phyloP scores from a whole-genome alignment of 768 basidiomycete genomes.

The Tylopilus rubrobrunneus region DNA sequence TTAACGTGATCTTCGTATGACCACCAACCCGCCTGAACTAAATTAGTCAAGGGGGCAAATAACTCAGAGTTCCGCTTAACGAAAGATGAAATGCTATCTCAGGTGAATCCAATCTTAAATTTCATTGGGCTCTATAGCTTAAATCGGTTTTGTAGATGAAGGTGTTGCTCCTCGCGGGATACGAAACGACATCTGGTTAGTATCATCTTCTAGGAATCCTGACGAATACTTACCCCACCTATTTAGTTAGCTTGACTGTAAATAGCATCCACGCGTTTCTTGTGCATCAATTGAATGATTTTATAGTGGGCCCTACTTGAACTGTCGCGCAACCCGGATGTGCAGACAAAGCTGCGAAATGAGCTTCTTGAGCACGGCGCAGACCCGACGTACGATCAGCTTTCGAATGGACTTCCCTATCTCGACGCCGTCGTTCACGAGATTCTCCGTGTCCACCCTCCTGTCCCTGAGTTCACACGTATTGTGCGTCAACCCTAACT shows the following conservation, averaged over 20 bases:
- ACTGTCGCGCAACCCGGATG: slow-evolving; percentile 40
- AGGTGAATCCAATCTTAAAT: slow-evolving; percentile 3
- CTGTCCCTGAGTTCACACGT: slow-evolving; percentile 24
- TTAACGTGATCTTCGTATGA: too few relatives aligned
- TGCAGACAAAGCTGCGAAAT: slow-evolving; percentile 46
- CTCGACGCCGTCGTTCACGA: slow-evolving; percentile 50
- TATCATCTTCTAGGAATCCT: background rate
- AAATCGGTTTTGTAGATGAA: slow-evolving; percentile 13
- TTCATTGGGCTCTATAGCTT: too few relatives aligned
- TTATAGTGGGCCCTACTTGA: slow-evolving; percentile 55
- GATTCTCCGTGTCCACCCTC: slow-evolving; percentile 40
- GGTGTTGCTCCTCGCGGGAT: slow-evolving; percentile 16
- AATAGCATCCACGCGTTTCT: background rate
- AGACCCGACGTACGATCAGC: slow-evolving; percentile 55
- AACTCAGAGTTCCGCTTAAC: slow-evolving; percentile 24
- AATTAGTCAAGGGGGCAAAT: slow-evolving; percentile 36
- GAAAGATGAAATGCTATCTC: slow-evolving; percentile 24
- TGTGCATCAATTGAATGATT: background rate
- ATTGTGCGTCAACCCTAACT: slow-evolving; percentile 4
- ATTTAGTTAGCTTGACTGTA: slow-evolving; percentile 19
- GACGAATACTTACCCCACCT: background rate
- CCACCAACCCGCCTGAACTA: too few relatives aligned
- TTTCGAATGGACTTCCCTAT: slow-evolving; percentile 45
- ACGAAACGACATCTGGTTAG: slow-evolving; percentile 22
- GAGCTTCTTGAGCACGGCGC: slow-evolving; percentile 41